A percentile compares a stretch with the other conserved stretches of the same genome.
These are phyloP conservation scores for Vitis cinerea DNA, from an alignment of 164 flowering plant genomes.

Conservation along the genomic window DNA sequence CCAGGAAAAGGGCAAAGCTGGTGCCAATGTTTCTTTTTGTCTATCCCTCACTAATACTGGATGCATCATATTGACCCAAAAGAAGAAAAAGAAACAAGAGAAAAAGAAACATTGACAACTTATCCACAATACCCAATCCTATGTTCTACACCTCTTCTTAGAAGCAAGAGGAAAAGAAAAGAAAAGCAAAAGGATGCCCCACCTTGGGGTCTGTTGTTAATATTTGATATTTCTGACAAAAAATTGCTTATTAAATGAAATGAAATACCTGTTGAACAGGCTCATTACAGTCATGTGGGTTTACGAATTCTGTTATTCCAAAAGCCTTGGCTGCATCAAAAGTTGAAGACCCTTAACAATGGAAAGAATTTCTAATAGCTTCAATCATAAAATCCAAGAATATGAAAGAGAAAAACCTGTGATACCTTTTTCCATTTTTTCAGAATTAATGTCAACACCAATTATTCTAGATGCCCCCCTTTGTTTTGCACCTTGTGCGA, in stretches of 20 bases:
- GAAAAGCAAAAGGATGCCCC: no score
- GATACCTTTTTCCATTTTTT: conserved; percentile 66
- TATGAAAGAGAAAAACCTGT: neutral
- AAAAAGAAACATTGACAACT: no score
- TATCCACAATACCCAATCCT: no score
- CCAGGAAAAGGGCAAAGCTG: neutral
- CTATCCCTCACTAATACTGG: no score
- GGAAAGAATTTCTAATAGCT: neutral
- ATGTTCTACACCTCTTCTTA: no score
- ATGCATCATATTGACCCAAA: no score
- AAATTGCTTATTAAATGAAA: neutral
- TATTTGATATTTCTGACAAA: no score
- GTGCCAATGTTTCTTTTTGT: neutral
- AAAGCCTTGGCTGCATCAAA: conserved; percentile 72
- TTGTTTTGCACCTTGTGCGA: conserved; percentile 87
- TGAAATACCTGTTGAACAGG: conserved; percentile 78
- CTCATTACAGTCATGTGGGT: conserved; percentile 70
- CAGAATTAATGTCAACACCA: conserved; percentile 81
- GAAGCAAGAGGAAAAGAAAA: no score
- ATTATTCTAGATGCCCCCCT: conserved; percentile 85
- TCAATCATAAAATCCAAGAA: neutral
- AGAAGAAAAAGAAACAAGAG: no score
- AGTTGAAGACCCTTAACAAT: neutral
- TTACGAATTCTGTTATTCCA: conserved; percentile 82
- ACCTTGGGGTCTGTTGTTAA: no score